Conservation (phyloP, 1,284 basidiomycete genomes). For the Sanghuangporus baumii region DNA sequence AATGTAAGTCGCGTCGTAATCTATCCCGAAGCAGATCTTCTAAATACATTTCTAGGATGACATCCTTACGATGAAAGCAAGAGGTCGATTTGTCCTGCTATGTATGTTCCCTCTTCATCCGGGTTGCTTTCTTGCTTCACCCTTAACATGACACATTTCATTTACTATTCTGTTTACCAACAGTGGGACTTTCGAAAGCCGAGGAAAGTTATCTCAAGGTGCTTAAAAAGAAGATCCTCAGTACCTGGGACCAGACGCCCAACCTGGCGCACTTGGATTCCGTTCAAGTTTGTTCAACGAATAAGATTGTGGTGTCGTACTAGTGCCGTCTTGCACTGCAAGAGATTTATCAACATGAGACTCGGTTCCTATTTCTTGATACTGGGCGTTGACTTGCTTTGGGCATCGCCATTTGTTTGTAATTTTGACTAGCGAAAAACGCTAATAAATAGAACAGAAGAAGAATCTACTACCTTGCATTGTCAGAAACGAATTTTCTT, state of each 20-base stretch:
- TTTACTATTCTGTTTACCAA: not conserved
- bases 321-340: too few species aligned
- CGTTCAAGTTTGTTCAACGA: too few species aligned
- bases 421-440: too few species aligned
- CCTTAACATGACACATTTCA: not conserved
- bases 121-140: not conserved
- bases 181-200: slow-evolving; percentile 81
- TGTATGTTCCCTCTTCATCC: slow-evolving; percentile 41
- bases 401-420: too few species aligned
- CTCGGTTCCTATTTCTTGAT: too few species aligned
- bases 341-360: too few species aligned
- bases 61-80: slow-evolving; percentile 69
- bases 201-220: slow-evolving; percentile 80
- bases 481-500: not conserved
- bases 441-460: too few species aligned
- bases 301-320: too few species aligned
- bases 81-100: slow-evolving; percentile 71
- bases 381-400: too few species aligned
- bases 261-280: too few species aligned
- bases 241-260: too few species aligned
- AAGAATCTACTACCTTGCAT: not conserved
- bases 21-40: not conserved
- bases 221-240: slow-evolving; percentile 48
- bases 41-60: slow-evolving; percentile 55
- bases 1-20: slow-evolving; percentile 51